Evolutionary conservation across 2,329 filamentous ascomycete genomes (phyloP), one percentile per base, ranked within the genome.

Genomic region (Colletotrichum sp.): DNA sequence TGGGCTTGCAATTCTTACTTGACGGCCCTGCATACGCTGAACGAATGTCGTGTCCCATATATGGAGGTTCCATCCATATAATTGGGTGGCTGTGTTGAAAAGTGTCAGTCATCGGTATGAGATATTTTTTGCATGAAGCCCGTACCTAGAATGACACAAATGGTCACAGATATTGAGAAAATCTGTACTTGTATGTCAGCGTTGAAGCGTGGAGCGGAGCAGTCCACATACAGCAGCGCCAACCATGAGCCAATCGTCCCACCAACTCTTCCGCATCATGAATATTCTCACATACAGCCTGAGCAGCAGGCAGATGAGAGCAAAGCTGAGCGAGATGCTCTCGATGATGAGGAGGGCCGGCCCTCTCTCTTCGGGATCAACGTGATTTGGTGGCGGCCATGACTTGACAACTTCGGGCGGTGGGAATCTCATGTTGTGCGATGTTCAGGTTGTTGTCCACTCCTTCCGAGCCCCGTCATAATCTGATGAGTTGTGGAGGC

Each of bases 241-340:
- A 6, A 86, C 76, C 86, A 87, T 87, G 13, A 87, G 68, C 85
- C 84, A 87, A 80, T 87, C 86, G 76, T 87, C 86, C 68, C 81
- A 79, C 39, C 84, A 83, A 49, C 75, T 81, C 67, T 80, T 83
- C 59, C 82, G 80, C 34, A 86, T 80, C 44, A 85, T 80, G 71
- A 78, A 71, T 5, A 84, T 73, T 10, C 84, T 80, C 62, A 86
- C 85, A 65, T 86, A 86, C 52, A 87, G 79, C n/a, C 86, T 82
- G 59, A 86, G 79, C 32, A 77, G 62, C 8, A 87, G 79, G 26
- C 81, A 83, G 10, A 85, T 64, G n/a, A 86, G 66, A 10, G 85
- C 85, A 13, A 86, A 28, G 1, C 82, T 79, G 24, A 85, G 80
- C 21, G 84, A 80, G 21, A 81, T 82, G 10, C 84, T 59, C 71